Base-by-base conservation (phyloP, 1,139 yeast species). In the Blastobotrys illinoisensis region DNA sequence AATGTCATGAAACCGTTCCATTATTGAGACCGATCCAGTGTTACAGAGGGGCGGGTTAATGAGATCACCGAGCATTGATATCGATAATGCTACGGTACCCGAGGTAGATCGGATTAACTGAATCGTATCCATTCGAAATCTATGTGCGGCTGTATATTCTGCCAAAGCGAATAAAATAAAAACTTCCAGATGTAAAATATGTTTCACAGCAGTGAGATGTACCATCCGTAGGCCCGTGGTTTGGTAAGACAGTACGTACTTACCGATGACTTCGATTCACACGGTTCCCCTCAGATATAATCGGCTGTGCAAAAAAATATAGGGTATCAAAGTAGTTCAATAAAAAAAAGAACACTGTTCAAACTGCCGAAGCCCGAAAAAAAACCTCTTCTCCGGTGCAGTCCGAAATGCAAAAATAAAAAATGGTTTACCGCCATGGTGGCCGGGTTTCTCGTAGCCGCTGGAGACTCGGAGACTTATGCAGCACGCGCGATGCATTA, bases 221-320 rank as follows among this genome's bases (percentile, higher is more conserved):
- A 32, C 16, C 16, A 32, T 32, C 40, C 40, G 40, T 32, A 32
- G 40, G 40, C 40, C 40, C 40, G 40, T n/a, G 40, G 40, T 32
- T n/a, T 32, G 14, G 13, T 26, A 32, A 32, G 40, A 32, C 40
- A 32, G 40, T n/a, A 21, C 23, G 32, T 26, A 26, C 16, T 32
- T 32, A 32, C 11, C 32, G 32, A 26, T 26, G 32, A 26, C 32
- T 11, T 26, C 32, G 11, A 26, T 26, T 9, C 11, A n/a, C 13
- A 26, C 32, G 83, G 81, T 83, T 70, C 88, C 88, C 70, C 84
- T 89, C 64, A 88, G 32, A 11, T 21, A 6, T 21, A 6, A 6
- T 26, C 32, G 32, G 32, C 32, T 5, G 32, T 26, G 32, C 13
- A 26, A 26, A 26, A 26, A 26, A 26, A 26, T 9, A 26, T 5